Evolutionary conservation across 169 alveolate genomes (phyloP).

Genomic region (Neospora caninum): DNA sequence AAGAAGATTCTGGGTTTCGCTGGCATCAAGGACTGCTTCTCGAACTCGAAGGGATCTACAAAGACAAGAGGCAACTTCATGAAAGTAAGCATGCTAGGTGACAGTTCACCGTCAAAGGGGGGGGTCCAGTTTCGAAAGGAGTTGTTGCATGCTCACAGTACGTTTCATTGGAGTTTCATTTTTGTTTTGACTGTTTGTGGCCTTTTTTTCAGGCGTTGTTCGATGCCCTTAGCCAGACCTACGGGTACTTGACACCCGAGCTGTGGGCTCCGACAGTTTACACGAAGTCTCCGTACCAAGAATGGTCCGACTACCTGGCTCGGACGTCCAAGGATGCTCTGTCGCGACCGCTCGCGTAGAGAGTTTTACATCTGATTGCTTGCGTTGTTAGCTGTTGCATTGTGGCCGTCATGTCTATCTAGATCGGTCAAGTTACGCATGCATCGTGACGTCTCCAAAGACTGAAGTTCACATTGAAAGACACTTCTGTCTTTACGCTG

Average conservation of each 20-base stretch:
- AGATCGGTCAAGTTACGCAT: background rate
- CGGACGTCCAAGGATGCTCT: constrained; percentile 57
- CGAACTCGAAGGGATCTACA: constrained; percentile 97
- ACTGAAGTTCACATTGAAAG: background rate
- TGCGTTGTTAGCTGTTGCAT: background rate
- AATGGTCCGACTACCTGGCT: constrained; percentile 93
- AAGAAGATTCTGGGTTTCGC: constrained; percentile 97
- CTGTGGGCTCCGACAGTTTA: constrained; percentile 93
- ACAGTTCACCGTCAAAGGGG: no score
- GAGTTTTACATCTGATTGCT: background rate
- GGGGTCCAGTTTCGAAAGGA: background rate
- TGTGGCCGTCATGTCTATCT: background rate
- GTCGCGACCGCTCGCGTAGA: constrained; percentile 24
- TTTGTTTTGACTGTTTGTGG: background rate
- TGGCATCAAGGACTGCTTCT: constrained; percentile 99
- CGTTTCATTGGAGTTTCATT: background rate
- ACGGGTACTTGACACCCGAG: constrained; percentile 99
- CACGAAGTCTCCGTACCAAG: constrained; percentile 93
- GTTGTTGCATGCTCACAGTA: background rate
- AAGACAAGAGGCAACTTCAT: constrained; percentile 98
- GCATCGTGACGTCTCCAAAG: background rate
- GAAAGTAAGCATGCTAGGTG: constrained; percentile 76
- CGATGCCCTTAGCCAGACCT: constrained; percentile 96
- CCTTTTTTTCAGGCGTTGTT: constrained; percentile 89
- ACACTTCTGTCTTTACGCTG: no score